Evolutionary conservation across 1,284 basidiomycete genomes (phyloP).

Genomic region (Ganoderma lucidum): DNA sequence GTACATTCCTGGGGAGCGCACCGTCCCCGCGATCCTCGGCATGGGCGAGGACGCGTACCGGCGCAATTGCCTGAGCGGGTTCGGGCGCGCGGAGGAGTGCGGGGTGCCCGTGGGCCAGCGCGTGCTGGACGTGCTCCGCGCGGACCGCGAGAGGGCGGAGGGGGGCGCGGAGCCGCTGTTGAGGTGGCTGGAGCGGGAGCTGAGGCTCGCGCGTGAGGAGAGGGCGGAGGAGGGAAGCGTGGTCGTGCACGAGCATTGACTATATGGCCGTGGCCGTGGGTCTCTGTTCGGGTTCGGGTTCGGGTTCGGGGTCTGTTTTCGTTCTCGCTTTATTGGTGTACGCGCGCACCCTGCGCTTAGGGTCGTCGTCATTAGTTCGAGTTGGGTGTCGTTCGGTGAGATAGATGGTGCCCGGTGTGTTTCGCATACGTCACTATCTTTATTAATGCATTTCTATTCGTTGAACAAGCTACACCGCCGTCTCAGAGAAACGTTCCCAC

Average conservation of each 20-base stretch:
- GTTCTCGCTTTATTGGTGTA: no score
- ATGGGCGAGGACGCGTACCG: slow-evolving; percentile 70
- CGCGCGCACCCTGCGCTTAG: no score
- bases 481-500: no score
- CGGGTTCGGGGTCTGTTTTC: not conserved
- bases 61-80: slow-evolving; percentile 71
- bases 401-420: not conserved
- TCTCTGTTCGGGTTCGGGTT: no score
- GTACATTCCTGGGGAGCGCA: slow-evolving; percentile 41
- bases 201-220: slow-evolving; percentile 31
- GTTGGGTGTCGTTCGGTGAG: no score
- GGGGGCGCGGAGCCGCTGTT: slow-evolving; percentile 31
- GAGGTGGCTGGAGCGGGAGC: slow-evolving; percentile 39
- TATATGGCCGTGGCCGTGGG: slow-evolving; percentile 32
- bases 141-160: slow-evolving; percentile 32
- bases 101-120: slow-evolving; percentile 63
- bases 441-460: not conserved
- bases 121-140: slow-evolving; percentile 57
- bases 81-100: slow-evolving; percentile 79
- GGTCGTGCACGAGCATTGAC: slow-evolving; percentile 38
- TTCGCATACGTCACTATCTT: not conserved
- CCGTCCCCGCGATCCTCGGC: slow-evolving; percentile 62
- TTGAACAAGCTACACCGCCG: not conserved
- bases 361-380: no score
- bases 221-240: slow-evolving; percentile 8